A percentile compares a stretch with the other conserved stretches of the same genome.
Conservation (phyloP, 495 filamentous ascomycete species). For the Daldinia caldariorum region DNA sequence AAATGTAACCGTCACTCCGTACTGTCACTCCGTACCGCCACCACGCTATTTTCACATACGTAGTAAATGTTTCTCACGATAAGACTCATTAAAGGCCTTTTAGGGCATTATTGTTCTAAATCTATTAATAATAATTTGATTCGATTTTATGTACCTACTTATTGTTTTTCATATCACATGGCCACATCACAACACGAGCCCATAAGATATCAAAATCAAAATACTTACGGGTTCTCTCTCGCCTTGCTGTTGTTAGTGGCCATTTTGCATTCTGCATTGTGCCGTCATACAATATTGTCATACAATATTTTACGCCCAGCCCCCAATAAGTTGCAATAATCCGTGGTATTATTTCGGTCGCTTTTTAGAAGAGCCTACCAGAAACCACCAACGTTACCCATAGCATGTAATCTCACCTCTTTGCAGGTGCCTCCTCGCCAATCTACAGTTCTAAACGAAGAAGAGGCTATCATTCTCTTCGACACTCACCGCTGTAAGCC, state of each 20-base stretch:
- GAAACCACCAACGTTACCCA: too few relatives aligned
- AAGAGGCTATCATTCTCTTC: conserved; percentile 17
- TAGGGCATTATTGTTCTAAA: neutral
- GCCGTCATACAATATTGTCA: neutral
- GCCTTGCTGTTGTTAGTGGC: neutral
- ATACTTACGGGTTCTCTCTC: neutral
- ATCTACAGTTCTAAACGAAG: conserved; percentile 13
- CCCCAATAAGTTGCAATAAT: conserved; percentile 3
- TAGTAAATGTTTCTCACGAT: conserved; percentile 9
- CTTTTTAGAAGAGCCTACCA: neutral
- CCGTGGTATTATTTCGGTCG: conserved; percentile 7
- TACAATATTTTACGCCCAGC: conserved; percentile 5
- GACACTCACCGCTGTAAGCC: conserved; percentile 44
- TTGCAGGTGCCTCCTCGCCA: conserved; percentile 11
- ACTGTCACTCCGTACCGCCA: neutral
- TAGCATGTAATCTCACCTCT: neutral
- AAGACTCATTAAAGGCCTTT: neutral
- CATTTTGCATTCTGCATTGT: neutral
- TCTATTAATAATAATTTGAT: conserved; percentile 1
- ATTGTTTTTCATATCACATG: neutral
- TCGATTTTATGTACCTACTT: too few relatives aligned
- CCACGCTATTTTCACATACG: neutral
- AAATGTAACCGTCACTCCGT: neutral
- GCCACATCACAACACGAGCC: neutral
- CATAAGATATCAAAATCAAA: neutral